Conservation (phyloP, 805 yeast genomes). For the Ogataea salicorniae region DNA sequence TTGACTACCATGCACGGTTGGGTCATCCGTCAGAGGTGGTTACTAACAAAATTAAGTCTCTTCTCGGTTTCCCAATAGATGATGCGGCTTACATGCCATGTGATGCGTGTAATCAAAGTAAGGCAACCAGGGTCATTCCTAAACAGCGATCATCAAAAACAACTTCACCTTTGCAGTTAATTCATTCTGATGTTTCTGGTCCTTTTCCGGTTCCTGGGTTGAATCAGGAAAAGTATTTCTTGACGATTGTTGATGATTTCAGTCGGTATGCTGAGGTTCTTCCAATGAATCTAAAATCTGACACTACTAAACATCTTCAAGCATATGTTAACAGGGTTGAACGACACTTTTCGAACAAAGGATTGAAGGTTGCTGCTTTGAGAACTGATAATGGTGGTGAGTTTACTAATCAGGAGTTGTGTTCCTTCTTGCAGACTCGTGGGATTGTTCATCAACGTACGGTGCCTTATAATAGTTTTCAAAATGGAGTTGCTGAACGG, state of each 20-base stretch:
- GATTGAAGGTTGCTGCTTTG: too few relatives aligned
- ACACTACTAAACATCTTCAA: too few relatives aligned
- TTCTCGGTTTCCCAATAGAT: too few relatives aligned
- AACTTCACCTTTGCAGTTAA: conserved; percentile 1
- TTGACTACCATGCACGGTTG: too few relatives aligned
- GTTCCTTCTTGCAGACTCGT: not conserved
- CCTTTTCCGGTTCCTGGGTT: conserved; percentile 8
- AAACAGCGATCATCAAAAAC: not conserved
- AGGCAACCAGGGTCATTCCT: not conserved
- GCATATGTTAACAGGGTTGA: too few relatives aligned
- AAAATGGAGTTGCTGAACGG: conserved; percentile 10
- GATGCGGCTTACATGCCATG: too few relatives aligned
- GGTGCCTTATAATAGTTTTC: conserved; percentile 4
- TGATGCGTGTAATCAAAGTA: not conserved
- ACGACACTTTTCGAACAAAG: too few relatives aligned
- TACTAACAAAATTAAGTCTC: too few relatives aligned
- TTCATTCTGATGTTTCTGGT: conserved; percentile 4
- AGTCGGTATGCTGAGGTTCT: not conserved
- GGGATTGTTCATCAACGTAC: not conserved
- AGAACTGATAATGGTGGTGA: too few relatives aligned
- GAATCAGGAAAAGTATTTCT: conserved; percentile 1
- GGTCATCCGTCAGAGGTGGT: too few relatives aligned
- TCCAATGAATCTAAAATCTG: not conserved
- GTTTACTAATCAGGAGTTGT: too few relatives aligned
- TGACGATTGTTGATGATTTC: conserved; percentile 8